phyloP scores from a whole-genome alignment of 768 basidiomycete species.

The Boletus sensibilis region DNA sequence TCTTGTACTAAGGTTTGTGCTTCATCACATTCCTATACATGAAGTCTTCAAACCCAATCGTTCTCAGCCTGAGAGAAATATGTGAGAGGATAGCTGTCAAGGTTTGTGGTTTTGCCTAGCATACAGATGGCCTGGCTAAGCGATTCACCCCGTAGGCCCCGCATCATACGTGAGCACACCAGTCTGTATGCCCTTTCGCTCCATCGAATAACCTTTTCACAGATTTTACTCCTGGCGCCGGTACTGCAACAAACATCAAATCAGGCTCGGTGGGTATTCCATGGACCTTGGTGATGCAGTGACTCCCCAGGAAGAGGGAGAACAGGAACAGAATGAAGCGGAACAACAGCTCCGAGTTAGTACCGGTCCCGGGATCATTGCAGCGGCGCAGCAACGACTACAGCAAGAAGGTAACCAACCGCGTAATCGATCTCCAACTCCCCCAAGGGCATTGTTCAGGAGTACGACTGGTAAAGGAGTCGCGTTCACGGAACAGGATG shows the following conservation, averaged over 20 bases:
- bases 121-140: slow-evolving; percentile 2
- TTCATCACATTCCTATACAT: background rate
- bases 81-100: slow-evolving; percentile 86
- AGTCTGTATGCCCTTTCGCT: background rate
- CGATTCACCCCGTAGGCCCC: slow-evolving; percentile 54
- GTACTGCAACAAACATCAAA: slow-evolving; percentile 92
- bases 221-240: slow-evolving; percentile 91
- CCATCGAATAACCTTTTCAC: background rate
- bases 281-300: slow-evolving; percentile 64
- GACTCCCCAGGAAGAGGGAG: slow-evolving; percentile 44
- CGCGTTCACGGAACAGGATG: slow-evolving; percentile 83
- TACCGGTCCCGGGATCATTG: slow-evolving; percentile 45
- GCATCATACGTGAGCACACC: slow-evolving; percentile 71
- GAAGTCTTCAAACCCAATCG: slow-evolving; percentile 28
- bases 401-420: slow-evolving; percentile 36
- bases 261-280: slow-evolving; percentile 79
- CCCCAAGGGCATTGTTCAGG: slow-evolving; percentile 72
- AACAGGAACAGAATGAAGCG: slow-evolving; percentile 41
- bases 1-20: slow-evolving; percentile 65
- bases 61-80: slow-evolving; percentile 62
- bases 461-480: slow-evolving; percentile 91
- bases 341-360: slow-evolving; percentile 38
- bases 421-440: slow-evolving; percentile 75
- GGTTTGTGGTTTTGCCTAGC: slow-evolving; percentile 36
- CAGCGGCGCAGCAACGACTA: slow-evolving; percentile 43